A percentile compares a stretch with the other conserved stretches of the same genome.
Evolutionary conservation across 208 protist species (phyloP).

Genomic region (Paratrypanosoma confusum): DNA sequence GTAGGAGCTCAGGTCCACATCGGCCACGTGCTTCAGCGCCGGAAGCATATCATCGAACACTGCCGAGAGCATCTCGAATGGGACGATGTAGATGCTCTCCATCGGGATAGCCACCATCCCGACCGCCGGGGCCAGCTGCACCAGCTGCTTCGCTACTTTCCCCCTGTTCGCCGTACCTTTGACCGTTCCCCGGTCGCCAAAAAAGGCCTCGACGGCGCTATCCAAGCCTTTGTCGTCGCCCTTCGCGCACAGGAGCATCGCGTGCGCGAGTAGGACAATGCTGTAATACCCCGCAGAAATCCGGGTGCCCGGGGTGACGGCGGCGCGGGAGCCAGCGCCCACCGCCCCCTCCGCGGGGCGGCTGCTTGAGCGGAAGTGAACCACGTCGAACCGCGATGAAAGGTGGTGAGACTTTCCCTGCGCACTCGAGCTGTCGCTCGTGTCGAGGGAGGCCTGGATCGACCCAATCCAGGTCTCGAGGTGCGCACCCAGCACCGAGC

Average conservation of each 20-base stretch:
- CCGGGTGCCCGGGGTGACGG: conserved; percentile 25
- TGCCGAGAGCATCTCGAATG: conserved; percentile 70
- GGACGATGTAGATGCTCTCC: conserved; percentile 51
- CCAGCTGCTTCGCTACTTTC: conserved; percentile 66
- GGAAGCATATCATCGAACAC: conserved; percentile 81
- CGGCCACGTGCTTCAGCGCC: conserved; percentile 45
- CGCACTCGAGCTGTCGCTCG: not conserved
- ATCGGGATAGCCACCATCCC: conserved; percentile 40
- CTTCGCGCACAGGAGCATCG: conserved; percentile 48
- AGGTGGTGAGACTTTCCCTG: not conserved
- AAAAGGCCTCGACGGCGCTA: conserved; percentile 59
- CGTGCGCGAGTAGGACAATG: conserved; percentile 48
- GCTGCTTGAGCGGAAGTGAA: conserved; percentile 4
- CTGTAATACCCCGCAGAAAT: conserved; percentile 62
- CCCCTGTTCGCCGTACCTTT: conserved; percentile 23
- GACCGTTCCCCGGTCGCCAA: conserved; percentile 34
- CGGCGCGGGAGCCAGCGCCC: conserved; percentile 12
- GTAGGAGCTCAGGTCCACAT: conserved; percentile 62
- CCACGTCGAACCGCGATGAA: not conserved
- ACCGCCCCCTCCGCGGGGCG: not conserved
- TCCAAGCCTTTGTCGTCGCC: conserved; percentile 58
- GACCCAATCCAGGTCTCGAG: conserved; percentile 21
- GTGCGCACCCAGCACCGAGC: conserved; percentile 16
- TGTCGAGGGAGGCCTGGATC: conserved; percentile 21
- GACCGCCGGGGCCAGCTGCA: conserved; percentile 51